Evolutionary conservation across 176 grass and related monocot genomes (phyloP), one percentile per base, ranked within the genome.

Genomic region (Pharus latifolius): DNA sequence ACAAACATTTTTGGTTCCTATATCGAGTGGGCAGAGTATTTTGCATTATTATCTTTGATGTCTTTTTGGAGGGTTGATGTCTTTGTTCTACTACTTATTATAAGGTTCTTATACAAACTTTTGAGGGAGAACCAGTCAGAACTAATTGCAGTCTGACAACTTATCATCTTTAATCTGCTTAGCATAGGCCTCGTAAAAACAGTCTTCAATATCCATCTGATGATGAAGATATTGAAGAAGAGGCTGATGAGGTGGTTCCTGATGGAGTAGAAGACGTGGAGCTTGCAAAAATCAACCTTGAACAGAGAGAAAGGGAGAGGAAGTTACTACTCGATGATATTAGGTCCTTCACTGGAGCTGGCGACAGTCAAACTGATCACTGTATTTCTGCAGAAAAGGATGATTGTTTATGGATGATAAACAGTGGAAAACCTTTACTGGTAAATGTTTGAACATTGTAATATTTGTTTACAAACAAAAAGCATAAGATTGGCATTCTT

Each of bases 261-360:
- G 95, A 94, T 94, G 95, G 95, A 75, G 95, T 99, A 30, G 90
- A 99, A 86, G 95, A 99, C 80, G 95, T 99, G 54, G 95, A 99
- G 47, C 90, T 99, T 74, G 95, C 95, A 50, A 99, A 85, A 79
- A 88, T 99, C 78, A 88, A 79, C 60, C 87, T 99, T 0, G 95
- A 99, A 82, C 51, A 85, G 63, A 85, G 12, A 61, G 95, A 91
- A 78, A 88, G 95, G 71, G 90, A 99, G 68, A 94, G 79, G 44
- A 99, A 99, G 62, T 77, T 99, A 62, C 59, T 94, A 51, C 90
- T 99, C 60, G 95, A 99, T 78, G 95, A 99, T 63, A 91, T 91
- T 74, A 88, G 95, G 77, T 94, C 69, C 37, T 76, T 99, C 27
- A 68, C 63, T 17, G 81, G 67, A 85, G 48, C 74, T 79, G 69